A percentile compares a stretch with the other conserved stretches of the same genome.
Conservation (phyloP, 2,329 filamentous ascomycete genomes). For the Aphanocladium album region DNA sequence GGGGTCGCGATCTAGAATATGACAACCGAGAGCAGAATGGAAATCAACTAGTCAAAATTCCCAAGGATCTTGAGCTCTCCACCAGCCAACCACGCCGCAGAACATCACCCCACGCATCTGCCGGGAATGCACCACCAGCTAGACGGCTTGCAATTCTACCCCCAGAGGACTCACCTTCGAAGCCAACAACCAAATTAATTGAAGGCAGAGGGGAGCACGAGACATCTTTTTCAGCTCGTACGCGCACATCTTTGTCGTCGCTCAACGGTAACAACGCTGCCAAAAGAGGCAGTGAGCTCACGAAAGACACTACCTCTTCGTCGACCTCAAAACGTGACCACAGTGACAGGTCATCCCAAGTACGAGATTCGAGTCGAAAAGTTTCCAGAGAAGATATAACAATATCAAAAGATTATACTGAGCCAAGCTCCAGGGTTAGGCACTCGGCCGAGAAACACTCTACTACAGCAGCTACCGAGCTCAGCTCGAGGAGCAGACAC, state of each 20-base stretch:
- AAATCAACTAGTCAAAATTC: not conserved
- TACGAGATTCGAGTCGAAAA: not conserved
- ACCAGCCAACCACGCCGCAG: not conserved
- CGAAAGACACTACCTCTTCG: slow-evolving; percentile 21
- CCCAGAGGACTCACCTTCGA: not conserved
- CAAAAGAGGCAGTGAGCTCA: not conserved
- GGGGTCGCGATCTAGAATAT: not conserved
- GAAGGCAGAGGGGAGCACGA: not conserved
- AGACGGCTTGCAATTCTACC: not conserved
- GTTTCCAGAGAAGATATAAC: not conserved
- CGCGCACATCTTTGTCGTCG: not conserved
- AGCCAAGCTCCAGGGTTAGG: not conserved
- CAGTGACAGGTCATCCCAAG: not conserved
- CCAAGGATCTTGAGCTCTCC: not conserved
- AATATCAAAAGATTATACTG: not conserved
- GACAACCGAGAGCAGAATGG: not conserved
- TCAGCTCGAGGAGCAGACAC: not conserved
- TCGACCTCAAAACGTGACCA: not conserved
- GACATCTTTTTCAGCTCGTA: not conserved
- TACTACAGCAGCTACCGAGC: not conserved
- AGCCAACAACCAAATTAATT: not conserved
- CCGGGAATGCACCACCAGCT: not conserved
- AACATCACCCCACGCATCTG: not conserved
- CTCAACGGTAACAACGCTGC: not conserved
- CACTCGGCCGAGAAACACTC: not conserved